A percentile compares a stretch with the other conserved stretches of the same genome.
phyloP scores from a whole-genome alignment of 2,329 filamentous ascomycete genomes.

The Fusarium pseudoanthophilum region DNA sequence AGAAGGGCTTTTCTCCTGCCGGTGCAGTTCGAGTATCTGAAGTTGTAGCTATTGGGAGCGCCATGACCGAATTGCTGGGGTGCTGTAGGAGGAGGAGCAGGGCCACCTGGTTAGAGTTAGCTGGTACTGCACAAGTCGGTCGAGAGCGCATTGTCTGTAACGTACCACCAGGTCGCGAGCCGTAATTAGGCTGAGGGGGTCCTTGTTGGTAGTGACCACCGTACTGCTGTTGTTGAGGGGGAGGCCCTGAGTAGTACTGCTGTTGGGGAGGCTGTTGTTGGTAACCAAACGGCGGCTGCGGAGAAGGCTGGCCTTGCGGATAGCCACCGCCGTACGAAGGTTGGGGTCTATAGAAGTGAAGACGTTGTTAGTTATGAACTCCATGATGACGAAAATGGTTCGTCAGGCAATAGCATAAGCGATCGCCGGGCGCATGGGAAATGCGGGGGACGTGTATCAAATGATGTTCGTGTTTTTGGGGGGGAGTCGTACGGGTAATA shows the following conservation, averaged over 20 bases:
- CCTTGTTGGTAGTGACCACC: slow-evolving; percentile 45
- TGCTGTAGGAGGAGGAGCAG: slow-evolving; percentile 72
- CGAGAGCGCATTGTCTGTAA: neutral
- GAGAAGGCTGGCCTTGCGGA: slow-evolving; percentile 57
- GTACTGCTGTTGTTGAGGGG: slow-evolving; percentile 52
- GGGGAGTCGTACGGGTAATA: slow-evolving; percentile 62
- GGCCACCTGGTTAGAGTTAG: slow-evolving; percentile 52
- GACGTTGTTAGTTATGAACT: slow-evolving; percentile 36
- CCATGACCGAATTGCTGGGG: slow-evolving; percentile 82
- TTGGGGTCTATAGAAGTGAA: slow-evolving; percentile 51
- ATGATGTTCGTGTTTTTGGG: slow-evolving; percentile 15
- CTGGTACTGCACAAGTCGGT: neutral
- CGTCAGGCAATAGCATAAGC: slow-evolving; percentile 11
- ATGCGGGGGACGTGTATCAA: slow-evolving; percentile 18
- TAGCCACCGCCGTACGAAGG: slow-evolving; percentile 61
- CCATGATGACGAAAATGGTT: slow-evolving; percentile 5
- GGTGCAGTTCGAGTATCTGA: slow-evolving; percentile 92
- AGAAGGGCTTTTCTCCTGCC: slow-evolving; percentile 88
- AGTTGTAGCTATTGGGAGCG: slow-evolving; percentile 82
- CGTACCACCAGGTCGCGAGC: slow-evolving; percentile 62
- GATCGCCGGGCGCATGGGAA: slow-evolving; percentile 18
- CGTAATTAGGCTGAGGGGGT: slow-evolving; percentile 59
- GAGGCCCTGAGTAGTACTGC: slow-evolving; percentile 52
- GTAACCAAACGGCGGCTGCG: slow-evolving; percentile 61
- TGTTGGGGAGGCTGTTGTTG: slow-evolving; percentile 55